Base-by-base conservation (phyloP, 1,284 basidiomycete species). In the Leccinum subfulvum region DNA sequence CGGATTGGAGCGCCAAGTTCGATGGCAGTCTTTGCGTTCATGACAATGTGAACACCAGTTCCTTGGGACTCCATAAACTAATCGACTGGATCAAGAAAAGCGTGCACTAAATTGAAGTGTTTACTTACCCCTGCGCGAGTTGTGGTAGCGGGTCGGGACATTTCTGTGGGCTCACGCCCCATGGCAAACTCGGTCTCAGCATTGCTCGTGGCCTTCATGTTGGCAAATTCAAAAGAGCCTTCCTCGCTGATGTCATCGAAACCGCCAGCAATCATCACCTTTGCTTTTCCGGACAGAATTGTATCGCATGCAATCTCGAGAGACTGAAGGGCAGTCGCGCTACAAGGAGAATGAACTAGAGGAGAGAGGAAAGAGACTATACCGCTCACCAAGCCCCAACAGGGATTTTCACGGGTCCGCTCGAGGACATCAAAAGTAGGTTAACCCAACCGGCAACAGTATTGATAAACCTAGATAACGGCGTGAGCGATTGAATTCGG, bases 191-290 rank as follows among this genome's bases (percentile, higher is more conserved):
- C 97, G 44, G 94, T 93, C 77, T 96, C 93, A 5, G 95, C 91
- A 74, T 97, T 98, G 78, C 92, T 95, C 7, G 97, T 99, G 6
- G 97, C 97, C 80, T 98, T 97, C 97, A 99, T 99, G 83, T 98
- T 98, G 62, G 95, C 97, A 78, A 96, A 96, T 79, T 98, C 95
- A 78, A 88, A 97, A 18, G 95, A 97, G 23, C 95, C 96, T 77
- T 98, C 96, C 78, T 99, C 97, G 69, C 91, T 92, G 75, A 98
- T 87, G 77, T 99, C 97, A 73, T 99, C 97, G 80, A 95, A 98
- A 63, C 97, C 97, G 79, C 97, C 97, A 52, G 97, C 92, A 66
- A 99, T 90, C 97, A 99, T 99, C 74, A 99, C 89, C 82, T 98
- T 98, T 57, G 97, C 97, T 78, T 99, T 99, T 70, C 96, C 94